Conservation (phyloP, 805 yeast genomes). For the Barnettozyma vustinii region DNA sequence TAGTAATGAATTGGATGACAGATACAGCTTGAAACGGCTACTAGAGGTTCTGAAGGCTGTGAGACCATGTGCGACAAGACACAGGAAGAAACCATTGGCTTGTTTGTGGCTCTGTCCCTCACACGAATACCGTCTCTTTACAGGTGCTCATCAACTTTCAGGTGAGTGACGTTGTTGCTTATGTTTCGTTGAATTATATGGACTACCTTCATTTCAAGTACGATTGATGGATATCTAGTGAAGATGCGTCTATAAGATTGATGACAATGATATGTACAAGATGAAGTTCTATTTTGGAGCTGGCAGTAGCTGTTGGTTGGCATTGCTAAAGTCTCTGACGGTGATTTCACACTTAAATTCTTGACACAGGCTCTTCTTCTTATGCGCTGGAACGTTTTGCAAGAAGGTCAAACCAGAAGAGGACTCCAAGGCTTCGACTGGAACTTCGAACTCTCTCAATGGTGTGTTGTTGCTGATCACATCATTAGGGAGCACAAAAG, state of each 20-base stretch:
- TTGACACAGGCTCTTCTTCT: conserved; percentile 61
- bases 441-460: conserved; percentile 74
- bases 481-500: conserved; percentile 92
- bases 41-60: too few relatives aligned
- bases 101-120: too few relatives aligned
- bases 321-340: conserved; percentile 69
- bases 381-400: conserved; percentile 54
- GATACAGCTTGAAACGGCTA: too few relatives aligned
- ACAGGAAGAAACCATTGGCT: too few relatives aligned
- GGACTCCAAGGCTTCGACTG: conserved; percentile 83
- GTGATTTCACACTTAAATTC: conserved; percentile 76
- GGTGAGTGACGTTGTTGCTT: not conserved
- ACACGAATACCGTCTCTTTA: too few relatives aligned
- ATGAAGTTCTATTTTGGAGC: conserved; percentile 6
- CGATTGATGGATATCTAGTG: not conserved
- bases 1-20: too few relatives aligned
- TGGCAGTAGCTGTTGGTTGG: conserved; percentile 15
- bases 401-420: conserved; percentile 81
- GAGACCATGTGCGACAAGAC: too few relatives aligned
- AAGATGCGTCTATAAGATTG: not conserved
- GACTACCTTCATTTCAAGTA: not conserved
- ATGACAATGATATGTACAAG: not conserved
- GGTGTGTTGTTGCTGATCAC: conserved; percentile 66
- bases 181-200: not conserved
- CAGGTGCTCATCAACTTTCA: not conserved